Percentiles rank a stretch among this genome's conserved stretches.
Evolutionary conservation across 176 grass and related monocot species (phyloP).

Genomic region (Neostapfia colusana): DNA sequence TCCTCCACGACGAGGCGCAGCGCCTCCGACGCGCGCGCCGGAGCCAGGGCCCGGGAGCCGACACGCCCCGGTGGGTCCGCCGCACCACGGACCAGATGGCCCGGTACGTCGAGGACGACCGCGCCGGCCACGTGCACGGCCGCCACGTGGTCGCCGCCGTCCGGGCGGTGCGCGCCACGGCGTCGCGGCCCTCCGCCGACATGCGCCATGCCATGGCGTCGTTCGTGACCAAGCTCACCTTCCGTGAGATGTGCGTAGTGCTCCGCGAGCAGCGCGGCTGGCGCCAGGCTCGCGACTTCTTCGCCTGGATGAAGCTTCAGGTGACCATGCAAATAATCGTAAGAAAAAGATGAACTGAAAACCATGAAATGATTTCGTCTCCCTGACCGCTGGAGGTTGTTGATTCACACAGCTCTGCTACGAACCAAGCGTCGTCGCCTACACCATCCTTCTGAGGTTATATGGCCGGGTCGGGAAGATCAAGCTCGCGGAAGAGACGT

Average conservation of each 20-base stretch:
- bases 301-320: slow-evolving; percentile 95
- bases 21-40: slow-evolving; percentile 66
- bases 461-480: slow-evolving; percentile 77
- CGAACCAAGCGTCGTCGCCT: slow-evolving; percentile 79
- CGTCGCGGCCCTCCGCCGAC: slow-evolving; percentile 45
- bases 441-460: slow-evolving; percentile 75
- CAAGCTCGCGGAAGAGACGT: slow-evolving; percentile 72
- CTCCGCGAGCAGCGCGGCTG: slow-evolving; percentile 86
- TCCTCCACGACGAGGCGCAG: slow-evolving; percentile 78
- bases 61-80: slow-evolving; percentile 81
- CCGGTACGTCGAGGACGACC: slow-evolving; percentile 79
- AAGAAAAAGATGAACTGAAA: too few relatives aligned
- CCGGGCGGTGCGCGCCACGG: slow-evolving; percentile 61
- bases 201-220: slow-evolving; percentile 80
- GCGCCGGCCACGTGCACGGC: slow-evolving; percentile 72
- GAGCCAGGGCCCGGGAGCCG: slow-evolving; percentile 63
- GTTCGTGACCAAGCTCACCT: slow-evolving; percentile 82
- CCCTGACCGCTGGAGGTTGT: not conserved
- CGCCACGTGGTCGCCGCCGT: slow-evolving; percentile 79
- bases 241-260: slow-evolving; percentile 95
- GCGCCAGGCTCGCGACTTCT: slow-evolving; percentile 85
- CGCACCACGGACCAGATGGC: slow-evolving; percentile 79
- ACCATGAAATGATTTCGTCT: not conserved
- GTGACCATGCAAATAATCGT: slow-evolving; percentile 35
- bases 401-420: slow-evolving; percentile 72